Conservation (phyloP, 2,329 filamentous ascomycete species). For the Venturiaceae sp. region DNA sequence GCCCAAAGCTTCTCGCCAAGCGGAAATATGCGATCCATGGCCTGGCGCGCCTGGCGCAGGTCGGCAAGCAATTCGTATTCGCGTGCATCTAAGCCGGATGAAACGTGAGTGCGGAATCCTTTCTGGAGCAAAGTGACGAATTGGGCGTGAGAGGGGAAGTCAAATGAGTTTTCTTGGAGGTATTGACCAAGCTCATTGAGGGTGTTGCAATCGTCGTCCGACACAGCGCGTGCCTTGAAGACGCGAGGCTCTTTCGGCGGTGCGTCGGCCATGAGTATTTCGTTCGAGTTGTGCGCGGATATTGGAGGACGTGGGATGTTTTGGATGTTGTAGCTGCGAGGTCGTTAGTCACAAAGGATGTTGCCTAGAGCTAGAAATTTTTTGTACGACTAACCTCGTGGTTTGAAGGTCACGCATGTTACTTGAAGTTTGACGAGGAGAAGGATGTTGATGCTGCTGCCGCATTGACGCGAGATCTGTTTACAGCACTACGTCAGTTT, state of each 20-base stretch:
- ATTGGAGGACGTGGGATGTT: slow-evolving; percentile 24
- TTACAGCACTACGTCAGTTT: neutral
- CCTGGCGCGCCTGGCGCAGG: slow-evolving; percentile 41
- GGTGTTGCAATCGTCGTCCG: slow-evolving; percentile 31
- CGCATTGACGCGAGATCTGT: slow-evolving; percentile 38
- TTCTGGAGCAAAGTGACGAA: slow-evolving; percentile 39
- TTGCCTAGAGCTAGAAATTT: neutral
- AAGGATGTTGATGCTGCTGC: slow-evolving; percentile 25
- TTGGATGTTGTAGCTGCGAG: slow-evolving; percentile 13
- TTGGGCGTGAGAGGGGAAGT: slow-evolving; percentile 37
- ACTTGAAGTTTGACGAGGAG: slow-evolving; percentile 4
- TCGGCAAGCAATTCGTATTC: slow-evolving; percentile 35
- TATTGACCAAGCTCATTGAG: slow-evolving; percentile 33
- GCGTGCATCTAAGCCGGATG: slow-evolving; percentile 23
- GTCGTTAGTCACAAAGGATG: neutral
- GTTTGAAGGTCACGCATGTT: neutral
- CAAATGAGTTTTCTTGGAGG: slow-evolving; percentile 37
- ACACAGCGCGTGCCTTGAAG: slow-evolving; percentile 31
- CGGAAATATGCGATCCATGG: slow-evolving; percentile 54
- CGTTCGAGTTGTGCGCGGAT: slow-evolving; percentile 33
- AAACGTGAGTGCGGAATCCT: slow-evolving; percentile 33
- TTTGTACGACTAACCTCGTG: neutral
- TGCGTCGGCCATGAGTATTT: slow-evolving; percentile 37
- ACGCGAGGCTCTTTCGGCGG: slow-evolving; percentile 29
- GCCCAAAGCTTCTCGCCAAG: slow-evolving; percentile 71